A percentile compares a stretch with the other conserved stretches of the same genome.
phyloP scores from a whole-genome alignment of 2,329 filamentous ascomycete genomes.

The Aureobasidium sp. region DNA sequence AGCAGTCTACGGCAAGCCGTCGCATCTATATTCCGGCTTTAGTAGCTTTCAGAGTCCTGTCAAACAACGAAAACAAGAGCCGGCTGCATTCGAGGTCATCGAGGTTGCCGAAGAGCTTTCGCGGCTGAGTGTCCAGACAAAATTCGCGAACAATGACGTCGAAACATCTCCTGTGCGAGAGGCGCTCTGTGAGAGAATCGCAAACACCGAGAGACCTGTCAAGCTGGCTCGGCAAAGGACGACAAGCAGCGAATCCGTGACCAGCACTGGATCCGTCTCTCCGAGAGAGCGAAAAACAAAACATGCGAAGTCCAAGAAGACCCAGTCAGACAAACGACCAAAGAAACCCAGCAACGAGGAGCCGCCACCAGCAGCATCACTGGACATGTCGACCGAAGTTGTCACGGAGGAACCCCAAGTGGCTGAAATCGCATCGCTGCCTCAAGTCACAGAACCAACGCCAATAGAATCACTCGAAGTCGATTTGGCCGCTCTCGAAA shows the following conservation, averaged over 20 bases:
- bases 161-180: neutral
- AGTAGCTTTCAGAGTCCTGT: conserved; percentile 21
- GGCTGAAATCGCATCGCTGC: neutral
- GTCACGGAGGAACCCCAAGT: neutral
- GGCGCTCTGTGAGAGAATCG: neutral
- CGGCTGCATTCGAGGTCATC: conserved; percentile 16
- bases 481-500: neutral
- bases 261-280: neutral
- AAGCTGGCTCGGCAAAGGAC: neutral
- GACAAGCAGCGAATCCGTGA: neutral
- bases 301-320: neutral
- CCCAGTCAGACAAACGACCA: neutral
- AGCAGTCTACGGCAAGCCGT: conserved; percentile 32
- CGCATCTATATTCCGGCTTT: conserved; percentile 20
- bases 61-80: neutral
- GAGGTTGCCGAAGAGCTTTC: conserved; percentile 23
- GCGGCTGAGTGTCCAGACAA: conserved; percentile 12
- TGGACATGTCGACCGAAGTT: neutral
- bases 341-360: neutral
- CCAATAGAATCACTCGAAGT: neutral
- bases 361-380: neutral
- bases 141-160: neutral
- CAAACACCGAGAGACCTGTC: neutral
- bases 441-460: neutral
- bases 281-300: conserved; percentile 2